Evolutionary conservation across 345 rosid species (phyloP).

Genomic region (Physaria fendleri): DNA sequence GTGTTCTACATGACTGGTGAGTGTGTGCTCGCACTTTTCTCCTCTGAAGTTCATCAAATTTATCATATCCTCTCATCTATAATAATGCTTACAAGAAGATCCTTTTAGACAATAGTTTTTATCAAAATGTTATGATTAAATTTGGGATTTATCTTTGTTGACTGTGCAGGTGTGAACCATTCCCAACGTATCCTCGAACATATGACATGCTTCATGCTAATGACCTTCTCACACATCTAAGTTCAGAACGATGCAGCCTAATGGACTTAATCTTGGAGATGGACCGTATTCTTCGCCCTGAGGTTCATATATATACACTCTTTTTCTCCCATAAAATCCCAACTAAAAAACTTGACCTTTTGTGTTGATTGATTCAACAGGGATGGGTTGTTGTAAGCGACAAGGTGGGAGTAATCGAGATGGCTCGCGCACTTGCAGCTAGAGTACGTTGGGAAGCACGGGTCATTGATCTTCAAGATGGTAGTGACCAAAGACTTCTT

Average conservation of each 20-base stretch:
- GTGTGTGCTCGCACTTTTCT: conserved; percentile 24
- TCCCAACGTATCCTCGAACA: conserved; percentile 96
- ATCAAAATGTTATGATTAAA: background rate
- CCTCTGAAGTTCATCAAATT: background rate
- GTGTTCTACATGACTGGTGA: conserved; percentile 94
- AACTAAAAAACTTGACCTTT: background rate
- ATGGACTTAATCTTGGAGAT: conserved; percentile 83
- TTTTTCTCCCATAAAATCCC: background rate
- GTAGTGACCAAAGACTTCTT: conserved; percentile 89
- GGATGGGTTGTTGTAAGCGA: conserved; percentile 91
- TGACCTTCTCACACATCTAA: conserved; percentile 70
- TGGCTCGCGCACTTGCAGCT: conserved; percentile 67
- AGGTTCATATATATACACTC: conserved; percentile 44
- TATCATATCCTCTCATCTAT: too few species aligned
- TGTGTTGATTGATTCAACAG: conserved; percentile 33
- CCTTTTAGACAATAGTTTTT: too few species aligned
- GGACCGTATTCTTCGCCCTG: conserved; percentile 94
- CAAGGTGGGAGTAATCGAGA: conserved; percentile 67
- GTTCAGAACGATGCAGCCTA: conserved; percentile 56
- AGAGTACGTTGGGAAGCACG: conserved; percentile 98
- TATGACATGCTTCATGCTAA: conserved; percentile 94
- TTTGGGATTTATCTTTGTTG: background rate
- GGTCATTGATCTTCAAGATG: conserved; percentile 89
- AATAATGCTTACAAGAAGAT: too few species aligned
- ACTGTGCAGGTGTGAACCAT: conserved; percentile 81